A percentile compares a stretch with the other conserved stretches of the same genome.
Evolutionary conservation across 352 stramenopile species (phyloP).

Genomic region (Phytophthora foliorum): DNA sequence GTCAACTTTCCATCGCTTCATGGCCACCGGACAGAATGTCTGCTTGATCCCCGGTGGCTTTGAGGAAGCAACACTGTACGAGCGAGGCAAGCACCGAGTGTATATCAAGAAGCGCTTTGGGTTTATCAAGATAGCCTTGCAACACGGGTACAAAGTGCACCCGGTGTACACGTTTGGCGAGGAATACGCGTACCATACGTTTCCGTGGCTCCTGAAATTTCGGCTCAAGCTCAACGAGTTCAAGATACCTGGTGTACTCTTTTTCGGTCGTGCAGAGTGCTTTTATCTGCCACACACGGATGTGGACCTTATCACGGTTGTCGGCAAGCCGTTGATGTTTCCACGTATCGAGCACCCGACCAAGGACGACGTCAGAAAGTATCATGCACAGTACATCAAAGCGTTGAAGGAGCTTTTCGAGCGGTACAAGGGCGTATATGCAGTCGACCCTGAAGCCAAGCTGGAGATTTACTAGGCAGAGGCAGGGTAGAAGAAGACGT

Average conservation of each 20-base stretch:
- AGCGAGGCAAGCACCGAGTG: constrained; percentile 80
- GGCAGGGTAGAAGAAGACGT: too few species aligned
- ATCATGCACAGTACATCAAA: constrained; percentile 91
- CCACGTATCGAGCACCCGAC: constrained; percentile 91
- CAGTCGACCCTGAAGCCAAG: too few species aligned
- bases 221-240: constrained; percentile 86
- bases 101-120: constrained; percentile 92
- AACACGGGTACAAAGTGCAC: constrained; percentile 90
- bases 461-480: too few species aligned
- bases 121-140: constrained; percentile 94
- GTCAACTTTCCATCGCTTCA: constrained; percentile 50
- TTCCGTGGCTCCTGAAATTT: constrained; percentile 73
- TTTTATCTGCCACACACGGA: constrained; percentile 85
- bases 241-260: constrained; percentile 86
- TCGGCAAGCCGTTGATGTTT: constrained; percentile 87
- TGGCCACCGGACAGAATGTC: constrained; percentile 63
- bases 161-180: constrained; percentile 95
- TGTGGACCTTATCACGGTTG: constrained; percentile 88
- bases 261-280: constrained; percentile 78
- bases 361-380: constrained; percentile 89
- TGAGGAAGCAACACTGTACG: constrained; percentile 93
- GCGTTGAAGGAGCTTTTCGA: constrained; percentile 88
- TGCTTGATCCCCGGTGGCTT: constrained; percentile 93
- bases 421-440: too few species aligned
- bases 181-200: constrained; percentile 82